These are phyloP conservation scores for Xerocomus potaroensis DNA, from an alignment of 768 basidiomycete genomes.

Conservation along the genomic window DNA sequence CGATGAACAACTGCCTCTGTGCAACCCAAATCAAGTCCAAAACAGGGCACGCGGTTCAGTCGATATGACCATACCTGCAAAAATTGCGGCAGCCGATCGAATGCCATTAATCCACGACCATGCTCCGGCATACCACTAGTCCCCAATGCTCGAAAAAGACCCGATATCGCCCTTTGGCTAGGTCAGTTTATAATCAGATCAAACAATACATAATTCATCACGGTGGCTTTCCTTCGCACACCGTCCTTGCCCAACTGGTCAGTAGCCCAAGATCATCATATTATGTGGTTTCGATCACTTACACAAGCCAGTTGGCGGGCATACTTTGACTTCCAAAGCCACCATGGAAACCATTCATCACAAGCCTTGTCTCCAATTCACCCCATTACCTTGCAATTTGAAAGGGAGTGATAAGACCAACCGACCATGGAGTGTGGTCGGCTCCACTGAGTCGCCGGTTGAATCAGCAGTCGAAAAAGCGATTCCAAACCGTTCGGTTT, in stretches of 20 bases:
- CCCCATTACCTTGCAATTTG: too few relatives aligned
- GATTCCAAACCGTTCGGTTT: constrained; percentile 3
- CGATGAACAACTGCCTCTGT: background rate
- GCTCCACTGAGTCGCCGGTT: constrained; percentile 7
- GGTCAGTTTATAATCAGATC: background rate
- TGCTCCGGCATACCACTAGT: background rate
- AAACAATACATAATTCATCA: constrained; percentile 1
- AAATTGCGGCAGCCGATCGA: constrained; percentile 1
- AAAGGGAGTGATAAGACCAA: background rate
- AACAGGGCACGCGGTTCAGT: background rate
- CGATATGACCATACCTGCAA: background rate
- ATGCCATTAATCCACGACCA: constrained; percentile 1
- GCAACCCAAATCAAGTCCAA: background rate
- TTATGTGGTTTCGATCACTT: background rate
- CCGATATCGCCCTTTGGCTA: background rate
- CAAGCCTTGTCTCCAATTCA: constrained; percentile 2
- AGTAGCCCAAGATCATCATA: background rate
- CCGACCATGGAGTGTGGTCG: background rate
- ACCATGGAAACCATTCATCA: constrained; percentile 17
- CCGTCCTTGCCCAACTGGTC: background rate
- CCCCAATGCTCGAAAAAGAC: background rate
- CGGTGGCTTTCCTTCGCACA: background rate
- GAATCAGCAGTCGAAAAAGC: constrained; percentile 4
- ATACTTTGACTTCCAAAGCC: background rate
- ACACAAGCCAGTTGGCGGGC: background rate